Conservation (phyloP, 202 grass and related monocot genomes). For the Carex arenaria region DNA sequence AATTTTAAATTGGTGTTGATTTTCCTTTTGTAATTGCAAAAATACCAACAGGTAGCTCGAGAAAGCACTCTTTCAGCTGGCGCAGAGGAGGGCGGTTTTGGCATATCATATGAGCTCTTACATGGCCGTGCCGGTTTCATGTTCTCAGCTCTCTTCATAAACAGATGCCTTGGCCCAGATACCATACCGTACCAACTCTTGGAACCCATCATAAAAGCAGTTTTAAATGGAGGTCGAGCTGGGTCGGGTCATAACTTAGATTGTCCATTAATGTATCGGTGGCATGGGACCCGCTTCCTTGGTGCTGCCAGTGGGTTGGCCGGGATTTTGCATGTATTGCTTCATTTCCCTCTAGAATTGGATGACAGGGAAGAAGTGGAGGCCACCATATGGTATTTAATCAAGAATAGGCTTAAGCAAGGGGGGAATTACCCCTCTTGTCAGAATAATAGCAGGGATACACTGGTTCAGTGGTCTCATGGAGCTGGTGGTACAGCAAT, state of each 20-base stretch:
- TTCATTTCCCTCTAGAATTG: conserved; percentile 12
- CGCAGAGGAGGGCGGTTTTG: conserved; percentile 24
- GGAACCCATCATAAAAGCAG: conserved; percentile 4
- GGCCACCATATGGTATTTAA: conserved; percentile 3
- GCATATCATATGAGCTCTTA: conserved; percentile 29
- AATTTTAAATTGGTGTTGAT: neutral
- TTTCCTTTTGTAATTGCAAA: neutral
- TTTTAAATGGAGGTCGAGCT: conserved; percentile 19
- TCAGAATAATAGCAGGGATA: conserved; percentile 22
- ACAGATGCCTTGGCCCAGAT: conserved; percentile 14
- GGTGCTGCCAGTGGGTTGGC: conserved; percentile 21
- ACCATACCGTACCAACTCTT: conserved; percentile 1
- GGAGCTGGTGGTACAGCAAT: too few relatives aligned
- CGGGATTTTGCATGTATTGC: conserved; percentile 20
- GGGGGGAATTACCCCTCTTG: conserved; percentile 18
- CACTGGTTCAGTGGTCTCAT: conserved; percentile 26
- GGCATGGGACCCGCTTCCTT: conserved; percentile 23
- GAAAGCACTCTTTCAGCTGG: conserved; percentile 20
- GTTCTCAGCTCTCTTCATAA: conserved; percentile 25
- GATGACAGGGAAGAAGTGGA: neutral
- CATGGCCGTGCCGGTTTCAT: conserved; percentile 24
- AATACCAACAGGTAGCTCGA: conserved; percentile 12
- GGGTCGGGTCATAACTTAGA: neutral
- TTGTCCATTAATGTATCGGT: conserved; percentile 27
- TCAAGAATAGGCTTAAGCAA: conserved; percentile 21